Evolutionary conservation across 139 green algal species (phyloP).

Genomic region (Chlamydomonas sp.): DNA sequence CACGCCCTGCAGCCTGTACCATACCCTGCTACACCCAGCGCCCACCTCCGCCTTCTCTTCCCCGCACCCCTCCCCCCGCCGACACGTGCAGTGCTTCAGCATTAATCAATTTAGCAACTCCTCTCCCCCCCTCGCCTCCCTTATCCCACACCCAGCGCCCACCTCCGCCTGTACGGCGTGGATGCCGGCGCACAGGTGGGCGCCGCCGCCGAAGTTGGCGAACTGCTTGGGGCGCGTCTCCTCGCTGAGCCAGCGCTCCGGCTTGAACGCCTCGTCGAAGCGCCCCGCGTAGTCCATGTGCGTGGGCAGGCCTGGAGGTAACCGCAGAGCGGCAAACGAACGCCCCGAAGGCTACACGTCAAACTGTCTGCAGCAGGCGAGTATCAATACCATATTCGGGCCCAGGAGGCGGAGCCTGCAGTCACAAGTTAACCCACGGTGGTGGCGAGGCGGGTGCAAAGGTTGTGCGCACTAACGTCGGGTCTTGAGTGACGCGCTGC

Average conservation of each 20-base stretch:
- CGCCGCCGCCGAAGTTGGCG: slow-evolving; percentile 7
- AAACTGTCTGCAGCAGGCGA: not conserved
- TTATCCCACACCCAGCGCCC: not conserved
- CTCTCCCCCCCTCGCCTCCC: not conserved
- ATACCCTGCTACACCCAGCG: too few species aligned
- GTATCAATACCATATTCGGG: too few species aligned
- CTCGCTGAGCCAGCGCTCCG: slow-evolving; percentile 23
- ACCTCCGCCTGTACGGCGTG: slow-evolving; percentile 4
- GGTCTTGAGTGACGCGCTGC: too few species aligned
- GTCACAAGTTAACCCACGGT: too few species aligned
- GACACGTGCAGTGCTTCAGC: too few species aligned
- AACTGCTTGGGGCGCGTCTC: slow-evolving; percentile 15
- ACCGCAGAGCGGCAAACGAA: not conserved
- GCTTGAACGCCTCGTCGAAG: slow-evolving; percentile 26
- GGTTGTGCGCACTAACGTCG: too few species aligned
- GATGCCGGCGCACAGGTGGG: slow-evolving; percentile 36
- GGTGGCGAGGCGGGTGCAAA: too few species aligned
- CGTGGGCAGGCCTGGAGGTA: slow-evolving; percentile 13
- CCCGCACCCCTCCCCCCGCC: too few species aligned
- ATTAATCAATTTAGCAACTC: not conserved
- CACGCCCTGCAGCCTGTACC: too few species aligned
- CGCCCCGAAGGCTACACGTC: not conserved
- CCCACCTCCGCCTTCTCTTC: too few species aligned
- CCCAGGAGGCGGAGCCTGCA: too few species aligned
- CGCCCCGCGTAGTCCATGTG: slow-evolving; percentile 14